A percentile compares a stretch with the other conserved stretches of the same genome.
Conservation (phyloP, 345 rosid genomes). For the Durio zibethinus region DNA sequence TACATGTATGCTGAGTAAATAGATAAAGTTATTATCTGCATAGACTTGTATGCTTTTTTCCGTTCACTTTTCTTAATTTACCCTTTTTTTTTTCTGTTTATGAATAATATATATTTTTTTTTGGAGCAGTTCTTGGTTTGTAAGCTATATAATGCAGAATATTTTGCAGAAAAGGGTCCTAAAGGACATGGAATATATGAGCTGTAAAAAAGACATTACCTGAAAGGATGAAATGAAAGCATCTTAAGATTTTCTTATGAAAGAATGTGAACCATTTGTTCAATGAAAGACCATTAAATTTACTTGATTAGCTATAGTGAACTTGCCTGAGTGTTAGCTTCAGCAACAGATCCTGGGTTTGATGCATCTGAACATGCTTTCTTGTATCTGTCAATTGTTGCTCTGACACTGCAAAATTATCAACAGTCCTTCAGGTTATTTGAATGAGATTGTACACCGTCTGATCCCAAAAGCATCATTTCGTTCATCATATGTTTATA, state of each 20-base stretch:
- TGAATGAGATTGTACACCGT: background rate
- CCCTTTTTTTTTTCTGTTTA: too few relatives aligned
- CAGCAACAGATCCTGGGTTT: constrained; percentile 59
- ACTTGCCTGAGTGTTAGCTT: constrained; percentile 81
- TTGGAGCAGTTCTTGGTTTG: too few relatives aligned
- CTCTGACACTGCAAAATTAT: constrained; percentile 55
- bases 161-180: background rate
- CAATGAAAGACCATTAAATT: background rate
- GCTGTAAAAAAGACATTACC: background rate
- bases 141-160: too few relatives aligned
- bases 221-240: background rate
- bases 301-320: background rate
- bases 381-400: constrained; percentile 89
- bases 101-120: too few relatives aligned
- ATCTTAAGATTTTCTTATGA: background rate
- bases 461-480: background rate
- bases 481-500: background rate
- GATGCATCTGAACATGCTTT: constrained; percentile 63
- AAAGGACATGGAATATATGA: too few relatives aligned
- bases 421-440: background rate
- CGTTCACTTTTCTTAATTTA: too few relatives aligned
- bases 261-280: background rate
- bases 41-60: too few relatives aligned
- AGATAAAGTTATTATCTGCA: too few relatives aligned
- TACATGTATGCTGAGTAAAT: too few relatives aligned